Evolutionary conservation across 2,329 filamentous ascomycete species (phyloP).

Genomic region (Alternaria rosae): DNA sequence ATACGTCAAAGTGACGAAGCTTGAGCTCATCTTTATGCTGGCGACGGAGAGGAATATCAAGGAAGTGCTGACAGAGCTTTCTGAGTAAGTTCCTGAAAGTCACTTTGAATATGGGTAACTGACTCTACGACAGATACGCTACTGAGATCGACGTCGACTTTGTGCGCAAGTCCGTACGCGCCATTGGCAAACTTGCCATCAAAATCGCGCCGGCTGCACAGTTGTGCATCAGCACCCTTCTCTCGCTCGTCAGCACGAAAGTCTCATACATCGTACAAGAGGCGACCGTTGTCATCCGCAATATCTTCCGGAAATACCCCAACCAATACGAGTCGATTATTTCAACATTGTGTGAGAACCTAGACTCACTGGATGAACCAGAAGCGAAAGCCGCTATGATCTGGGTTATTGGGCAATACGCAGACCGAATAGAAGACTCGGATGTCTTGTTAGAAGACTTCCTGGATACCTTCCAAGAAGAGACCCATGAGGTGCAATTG

Average conservation of each 20-base stretch:
- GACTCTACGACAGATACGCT: slow-evolving; percentile 66
- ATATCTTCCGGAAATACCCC: slow-evolving; percentile 99
- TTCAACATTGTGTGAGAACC: slow-evolving; percentile 90
- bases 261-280: slow-evolving; percentile 99
- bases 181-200: slow-evolving; percentile 97
- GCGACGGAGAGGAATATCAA: slow-evolving; percentile 95
- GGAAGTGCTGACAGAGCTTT: slow-evolving; percentile 89
- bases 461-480: slow-evolving; percentile 89
- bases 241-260: slow-evolving; percentile 96
- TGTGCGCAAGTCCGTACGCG: slow-evolving; percentile 94
- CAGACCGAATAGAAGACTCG: slow-evolving; percentile 95
- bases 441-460: slow-evolving; percentile 95
- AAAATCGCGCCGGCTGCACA: slow-evolving; percentile 96
- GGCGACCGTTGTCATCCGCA: slow-evolving; percentile 96
- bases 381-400: slow-evolving; percentile 99
- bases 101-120: background rate
- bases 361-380: slow-evolving; percentile 95
- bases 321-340: slow-evolving; percentile 99
- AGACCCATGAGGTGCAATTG: slow-evolving; percentile 93
- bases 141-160: slow-evolving; percentile 99
- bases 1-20: slow-evolving; percentile 98
- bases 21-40: slow-evolving; percentile 99
- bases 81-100: slow-evolving; percentile 69
- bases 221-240: slow-evolving; percentile 88
- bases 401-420: slow-evolving; percentile 99